Conservation (phyloP, 2,329 filamentous ascomycete genomes). For the Waltergamsia citrina region DNA sequence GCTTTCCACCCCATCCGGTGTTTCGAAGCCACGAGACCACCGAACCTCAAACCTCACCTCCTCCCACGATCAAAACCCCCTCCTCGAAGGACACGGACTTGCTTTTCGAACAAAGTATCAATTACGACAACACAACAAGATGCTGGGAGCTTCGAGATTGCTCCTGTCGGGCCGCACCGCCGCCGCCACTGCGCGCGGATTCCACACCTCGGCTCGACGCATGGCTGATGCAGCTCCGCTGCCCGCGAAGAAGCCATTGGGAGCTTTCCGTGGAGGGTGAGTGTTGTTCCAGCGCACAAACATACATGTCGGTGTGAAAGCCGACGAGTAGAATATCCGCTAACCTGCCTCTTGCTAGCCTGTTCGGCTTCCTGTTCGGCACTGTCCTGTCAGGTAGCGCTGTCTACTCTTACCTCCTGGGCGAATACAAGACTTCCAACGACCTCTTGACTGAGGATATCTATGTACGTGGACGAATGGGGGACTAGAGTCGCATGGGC, state of each 20-base stretch:
- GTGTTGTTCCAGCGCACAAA: slow-evolving; percentile 16
- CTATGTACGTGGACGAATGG: slow-evolving; percentile 56
- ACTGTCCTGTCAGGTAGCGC: slow-evolving; percentile 68
- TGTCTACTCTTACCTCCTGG: slow-evolving; percentile 86
- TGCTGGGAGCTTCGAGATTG: slow-evolving; percentile 33
- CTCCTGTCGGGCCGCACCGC: slow-evolving; percentile 29
- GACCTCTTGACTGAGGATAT: slow-evolving; percentile 92
- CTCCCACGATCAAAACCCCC: too few species aligned
- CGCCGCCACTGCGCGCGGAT: slow-evolving; percentile 26
- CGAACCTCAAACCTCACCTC: too few species aligned
- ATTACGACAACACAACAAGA: slow-evolving; percentile 14
- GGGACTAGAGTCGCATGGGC: too few species aligned
- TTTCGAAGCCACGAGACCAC: too few species aligned
- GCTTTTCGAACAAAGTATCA: too few species aligned
- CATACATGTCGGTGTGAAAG: too few species aligned
- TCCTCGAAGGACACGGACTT: too few species aligned
- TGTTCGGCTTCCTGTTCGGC: slow-evolving; percentile 88
- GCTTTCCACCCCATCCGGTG: neutral
- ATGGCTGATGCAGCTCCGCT: slow-evolving; percentile 33
- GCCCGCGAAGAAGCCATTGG: slow-evolving; percentile 48
- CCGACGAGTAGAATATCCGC: neutral
- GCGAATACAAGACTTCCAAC: slow-evolving; percentile 91
- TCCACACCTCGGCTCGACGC: slow-evolving; percentile 42
- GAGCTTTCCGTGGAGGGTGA: slow-evolving; percentile 53
- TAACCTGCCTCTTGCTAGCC: slow-evolving; percentile 34